A percentile compares a stretch with the other conserved stretches of the same genome.
Conservation (phyloP, 2,329 filamentous ascomycete genomes). For the Aspergillus pseudoterreus region DNA sequence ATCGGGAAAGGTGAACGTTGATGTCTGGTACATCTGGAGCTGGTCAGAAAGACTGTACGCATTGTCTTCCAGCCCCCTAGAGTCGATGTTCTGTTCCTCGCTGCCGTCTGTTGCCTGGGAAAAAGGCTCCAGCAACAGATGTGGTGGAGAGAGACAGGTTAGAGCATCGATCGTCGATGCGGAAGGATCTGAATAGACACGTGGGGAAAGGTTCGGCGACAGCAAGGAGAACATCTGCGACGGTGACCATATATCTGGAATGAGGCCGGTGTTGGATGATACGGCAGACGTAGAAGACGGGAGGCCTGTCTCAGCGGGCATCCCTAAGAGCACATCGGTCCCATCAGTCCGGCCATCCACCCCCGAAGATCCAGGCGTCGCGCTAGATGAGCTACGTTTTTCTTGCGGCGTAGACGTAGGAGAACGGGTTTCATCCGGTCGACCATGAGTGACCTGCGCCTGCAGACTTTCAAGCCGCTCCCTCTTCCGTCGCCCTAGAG, state of each 20-base stretch:
- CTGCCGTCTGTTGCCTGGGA: too few relatives aligned
- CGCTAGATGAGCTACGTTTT: neutral
- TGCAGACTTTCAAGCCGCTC: neutral
- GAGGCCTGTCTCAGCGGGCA: neutral
- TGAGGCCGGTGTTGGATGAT: neutral
- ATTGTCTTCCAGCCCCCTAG: neutral
- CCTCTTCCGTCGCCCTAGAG: neutral
- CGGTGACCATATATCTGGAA: neutral
- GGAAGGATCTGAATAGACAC: neutral
- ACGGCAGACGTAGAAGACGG: neutral
- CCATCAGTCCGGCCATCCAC: neutral
- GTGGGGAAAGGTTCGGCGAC: neutral
- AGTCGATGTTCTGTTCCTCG: neutral
- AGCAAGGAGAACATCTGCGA: neutral
- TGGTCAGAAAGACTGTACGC: neutral
- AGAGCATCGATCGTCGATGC: neutral
- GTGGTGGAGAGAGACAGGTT: neutral
- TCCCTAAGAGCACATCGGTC: neutral
- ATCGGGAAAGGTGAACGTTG: conserved; percentile 39
- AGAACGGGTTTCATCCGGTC: neutral
- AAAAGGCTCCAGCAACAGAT: neutral
- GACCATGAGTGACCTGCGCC: neutral
- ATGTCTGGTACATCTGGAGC: conserved; percentile 8
- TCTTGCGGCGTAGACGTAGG: neutral
- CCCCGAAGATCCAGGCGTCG: too few relatives aligned